Percentiles rank a stretch among this genome's conserved stretches.
Conservation (phyloP, 257 asterid genomes). For the Fraxinus quadrangulata region DNA sequence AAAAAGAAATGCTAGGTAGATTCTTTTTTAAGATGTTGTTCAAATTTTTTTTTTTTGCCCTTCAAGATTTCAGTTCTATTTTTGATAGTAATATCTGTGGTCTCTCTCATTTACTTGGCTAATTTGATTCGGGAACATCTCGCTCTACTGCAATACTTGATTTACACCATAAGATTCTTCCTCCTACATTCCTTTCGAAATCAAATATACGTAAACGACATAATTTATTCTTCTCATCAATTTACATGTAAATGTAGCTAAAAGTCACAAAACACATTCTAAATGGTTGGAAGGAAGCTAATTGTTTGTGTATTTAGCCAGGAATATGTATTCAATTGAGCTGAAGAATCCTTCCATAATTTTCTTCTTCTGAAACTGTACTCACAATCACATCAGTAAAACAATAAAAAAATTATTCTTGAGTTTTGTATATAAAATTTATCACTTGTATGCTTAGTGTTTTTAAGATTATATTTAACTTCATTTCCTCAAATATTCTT, state of each 20-base stretch:
- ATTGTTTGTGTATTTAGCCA: slow-evolving; percentile 18
- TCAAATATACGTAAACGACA: not conserved
- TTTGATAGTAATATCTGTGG: no score
- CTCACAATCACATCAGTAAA: slow-evolving; percentile 25
- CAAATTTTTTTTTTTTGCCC: no score
- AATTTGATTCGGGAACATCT: no score
- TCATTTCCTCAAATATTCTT: no score
- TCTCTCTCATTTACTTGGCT: no score
- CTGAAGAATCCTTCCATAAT: slow-evolving; percentile 77
- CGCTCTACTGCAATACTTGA: no score
- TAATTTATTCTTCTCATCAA: not conserved
- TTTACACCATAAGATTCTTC: no score
- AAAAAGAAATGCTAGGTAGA: no score
- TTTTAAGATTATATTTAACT: no score
- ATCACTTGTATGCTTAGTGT: not conserved
- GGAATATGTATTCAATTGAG: slow-evolving; percentile 58
- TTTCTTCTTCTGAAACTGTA: slow-evolving; percentile 68
- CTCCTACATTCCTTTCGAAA: not conserved
- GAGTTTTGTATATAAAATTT: no score
- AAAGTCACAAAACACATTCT: not conserved
- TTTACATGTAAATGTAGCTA: not conserved
- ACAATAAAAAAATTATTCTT: not conserved
- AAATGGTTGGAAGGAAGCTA: slow-evolving; percentile 8
- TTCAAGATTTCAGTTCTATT: no score
- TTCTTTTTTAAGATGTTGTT: no score